Evolutionary conservation across 202 grass and related monocot species (phyloP).

Genomic region (Hordeum pubiflorum): DNA sequence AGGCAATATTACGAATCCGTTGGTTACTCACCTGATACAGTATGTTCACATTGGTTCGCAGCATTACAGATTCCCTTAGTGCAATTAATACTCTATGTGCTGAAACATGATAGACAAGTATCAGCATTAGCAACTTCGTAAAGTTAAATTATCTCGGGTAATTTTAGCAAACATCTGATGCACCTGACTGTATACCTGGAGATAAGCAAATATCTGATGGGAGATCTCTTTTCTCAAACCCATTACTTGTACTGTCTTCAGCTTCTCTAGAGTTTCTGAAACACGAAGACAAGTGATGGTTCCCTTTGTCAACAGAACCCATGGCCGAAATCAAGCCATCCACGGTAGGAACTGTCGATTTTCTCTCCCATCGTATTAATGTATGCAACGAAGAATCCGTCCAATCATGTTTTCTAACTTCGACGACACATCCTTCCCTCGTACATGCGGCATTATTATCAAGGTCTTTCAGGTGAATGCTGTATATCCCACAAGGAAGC

Average conservation of each 20-base stretch:
- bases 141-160: not conserved
- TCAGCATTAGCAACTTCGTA: constrained; percentile 9
- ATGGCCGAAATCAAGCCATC: not conserved
- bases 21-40: constrained; percentile 37
- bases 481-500: constrained; percentile 84
- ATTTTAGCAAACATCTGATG: constrained; percentile 5
- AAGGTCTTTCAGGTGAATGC: constrained; percentile 39
- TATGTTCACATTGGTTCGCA: constrained; percentile 52
- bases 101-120: constrained; percentile 30
- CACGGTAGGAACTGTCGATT: constrained; percentile 33
- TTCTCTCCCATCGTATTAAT: constrained; percentile 72
- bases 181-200: constrained; percentile 27
- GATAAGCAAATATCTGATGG: constrained; percentile 15
- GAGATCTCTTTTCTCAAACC: not conserved
- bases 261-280: constrained; percentile 15
- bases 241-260: constrained; percentile 19
- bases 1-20: not conserved
- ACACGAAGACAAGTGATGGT: not conserved
- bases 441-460: not conserved
- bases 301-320: constrained; percentile 13
- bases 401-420: constrained; percentile 63
- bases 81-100: constrained; percentile 50
- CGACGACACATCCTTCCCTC: constrained; percentile 26
- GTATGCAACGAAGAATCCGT: constrained; percentile 43
- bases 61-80: constrained; percentile 74